Evolutionary conservation across 192 early-diverging fungal species (phyloP), one percentile per base, ranked within the genome.

Genomic region (Backusella sp.): DNA sequence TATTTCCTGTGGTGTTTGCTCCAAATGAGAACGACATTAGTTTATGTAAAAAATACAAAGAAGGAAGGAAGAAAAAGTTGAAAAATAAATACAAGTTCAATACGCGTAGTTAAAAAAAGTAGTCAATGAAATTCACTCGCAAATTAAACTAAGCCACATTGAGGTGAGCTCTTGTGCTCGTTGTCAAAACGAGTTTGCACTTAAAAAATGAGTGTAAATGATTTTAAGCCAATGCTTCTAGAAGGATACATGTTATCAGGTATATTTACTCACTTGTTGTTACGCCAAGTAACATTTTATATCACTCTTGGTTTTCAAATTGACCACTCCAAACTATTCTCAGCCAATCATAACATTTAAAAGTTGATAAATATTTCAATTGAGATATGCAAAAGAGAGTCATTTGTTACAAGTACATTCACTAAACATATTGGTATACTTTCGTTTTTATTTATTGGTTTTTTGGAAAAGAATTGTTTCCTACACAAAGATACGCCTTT

Each of bases 11-110:
- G 34, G 26, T 56, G 21, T 70, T 36, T 70, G 73, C 73, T 74
- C 73, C 73, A 44, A 74, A 74, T 74, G 73, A 39, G 41, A 74
- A 74, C 19, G 73, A 21, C 73, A 74, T 74, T 6, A 30, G 59
- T 37, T 44, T 44, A 44, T 44, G 1, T 44, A 12, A 28, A 28
- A 28, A 28, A 52, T 15, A 49, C 17, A 62, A 28, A 62, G 26
- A 14, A 12, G 4, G 26, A 14, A 12, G 4, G 26, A 62, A 62
- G 26, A 14, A 28, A 62, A 62, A 23, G 56, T 14, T 62, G 56
- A 62, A 62, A 59, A 62, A 62, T 62, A 26, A 44, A 44, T 62
- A 62, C 56, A 62, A 44, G 42, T 44, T 44, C 42, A 44, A 28
- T 28, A 28, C 56, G 56, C 56, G 56, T 62, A 62, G 46, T 26